Evolutionary conservation across 2,329 filamentous ascomycete genomes (phyloP).

Genomic region (Trichophyton schoenleinii): DNA sequence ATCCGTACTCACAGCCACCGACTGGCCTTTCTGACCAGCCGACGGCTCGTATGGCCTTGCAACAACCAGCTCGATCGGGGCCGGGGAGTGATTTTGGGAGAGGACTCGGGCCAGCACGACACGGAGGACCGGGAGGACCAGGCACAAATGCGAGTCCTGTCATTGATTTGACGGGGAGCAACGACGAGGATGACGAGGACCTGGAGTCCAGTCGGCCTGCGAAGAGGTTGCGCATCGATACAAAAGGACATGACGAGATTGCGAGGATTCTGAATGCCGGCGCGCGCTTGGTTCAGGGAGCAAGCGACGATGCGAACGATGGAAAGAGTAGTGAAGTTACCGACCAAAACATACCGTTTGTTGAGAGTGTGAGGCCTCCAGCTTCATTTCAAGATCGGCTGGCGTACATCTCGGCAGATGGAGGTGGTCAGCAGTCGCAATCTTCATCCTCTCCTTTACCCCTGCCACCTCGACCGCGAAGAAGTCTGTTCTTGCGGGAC

Average conservation of each 20-base stretch:
- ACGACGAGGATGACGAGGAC: slow-evolving; percentile 23
- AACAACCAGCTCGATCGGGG: neutral
- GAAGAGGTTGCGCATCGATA: slow-evolving; percentile 27
- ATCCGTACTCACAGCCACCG: slow-evolving; percentile 1
- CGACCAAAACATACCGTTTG: neutral
- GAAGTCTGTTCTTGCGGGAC: slow-evolving; percentile 14
- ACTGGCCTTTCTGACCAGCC: neutral
- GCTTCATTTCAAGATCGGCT: neutral
- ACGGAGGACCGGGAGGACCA: neutral
- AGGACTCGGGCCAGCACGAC: neutral
- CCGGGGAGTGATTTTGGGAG: neutral
- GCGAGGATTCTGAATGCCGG: neutral
- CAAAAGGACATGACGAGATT: slow-evolving; percentile 4
- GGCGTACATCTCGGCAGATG: neutral
- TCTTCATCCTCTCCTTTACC: slow-evolving; percentile 22
- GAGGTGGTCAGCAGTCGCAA: neutral
- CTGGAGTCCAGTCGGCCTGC: slow-evolving; percentile 26
- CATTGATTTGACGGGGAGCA: slow-evolving; percentile 25
- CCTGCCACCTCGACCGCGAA: slow-evolving; percentile 28
- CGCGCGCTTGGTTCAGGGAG: neutral
- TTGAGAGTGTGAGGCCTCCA: slow-evolving; percentile 5
- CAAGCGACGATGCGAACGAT: neutral
- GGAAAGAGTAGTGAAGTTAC: neutral
- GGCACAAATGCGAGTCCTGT: slow-evolving; percentile 19
- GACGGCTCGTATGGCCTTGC: neutral